Evolutionary conservation across 2,329 filamentous ascomycete genomes (phyloP).

Genomic region (Cercospora sp.): DNA sequence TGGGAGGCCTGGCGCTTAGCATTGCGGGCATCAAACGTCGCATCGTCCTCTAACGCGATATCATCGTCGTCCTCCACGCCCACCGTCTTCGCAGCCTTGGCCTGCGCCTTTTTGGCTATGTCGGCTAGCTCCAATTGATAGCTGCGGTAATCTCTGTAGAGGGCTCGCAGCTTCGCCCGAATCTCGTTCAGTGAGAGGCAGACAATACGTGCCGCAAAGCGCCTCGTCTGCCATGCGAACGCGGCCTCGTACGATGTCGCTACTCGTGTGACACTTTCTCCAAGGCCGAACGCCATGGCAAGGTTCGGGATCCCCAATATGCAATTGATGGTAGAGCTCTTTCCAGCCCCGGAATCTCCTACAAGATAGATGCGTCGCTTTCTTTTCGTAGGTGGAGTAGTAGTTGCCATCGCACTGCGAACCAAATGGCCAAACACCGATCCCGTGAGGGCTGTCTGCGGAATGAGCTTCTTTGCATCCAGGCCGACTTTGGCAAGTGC

Average conservation of each 20-base stretch:
- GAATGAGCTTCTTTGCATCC: neutral
- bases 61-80: neutral
- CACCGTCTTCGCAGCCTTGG: neutral
- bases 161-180: neutral
- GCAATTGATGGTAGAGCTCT: constrained; percentile 17
- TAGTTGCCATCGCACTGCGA: neutral
- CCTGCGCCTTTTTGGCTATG: neutral
- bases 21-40: neutral
- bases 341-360: constrained; percentile 18
- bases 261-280: constrained; percentile 14
- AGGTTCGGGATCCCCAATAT: constrained; percentile 1
- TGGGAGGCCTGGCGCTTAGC: neutral
- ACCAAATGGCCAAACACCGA: neutral
- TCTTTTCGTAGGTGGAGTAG: neutral
- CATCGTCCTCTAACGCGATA: neutral
- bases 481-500: neutral
- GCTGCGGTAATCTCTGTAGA: constrained; percentile 7
- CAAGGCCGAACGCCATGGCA: constrained; percentile 8
- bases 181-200: constrained; percentile 5
- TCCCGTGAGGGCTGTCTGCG: neutral
- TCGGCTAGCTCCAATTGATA: neutral
- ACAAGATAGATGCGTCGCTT: constrained; percentile 19
- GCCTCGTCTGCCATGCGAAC: neutral
- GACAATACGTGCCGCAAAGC: constrained; percentile 3
- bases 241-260: constrained; percentile 13